Conservation (phyloP, 345 rosid species). For the Corymbia maculata region DNA sequence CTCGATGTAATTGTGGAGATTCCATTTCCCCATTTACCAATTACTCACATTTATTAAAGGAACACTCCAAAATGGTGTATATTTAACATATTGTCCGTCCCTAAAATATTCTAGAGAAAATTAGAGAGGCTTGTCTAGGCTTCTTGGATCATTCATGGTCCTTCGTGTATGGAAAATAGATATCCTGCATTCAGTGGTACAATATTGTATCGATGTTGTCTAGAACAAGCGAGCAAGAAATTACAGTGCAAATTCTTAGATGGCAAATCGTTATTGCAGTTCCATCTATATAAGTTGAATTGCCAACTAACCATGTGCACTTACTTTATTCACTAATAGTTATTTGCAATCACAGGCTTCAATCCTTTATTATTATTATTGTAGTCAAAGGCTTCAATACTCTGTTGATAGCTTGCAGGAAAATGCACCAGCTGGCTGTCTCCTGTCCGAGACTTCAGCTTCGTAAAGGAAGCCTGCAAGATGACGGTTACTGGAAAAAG, state of each 20-base stretch:
- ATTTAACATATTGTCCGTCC: neutral
- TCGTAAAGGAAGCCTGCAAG: neutral
- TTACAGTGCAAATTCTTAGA: neutral
- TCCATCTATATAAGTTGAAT: neutral
- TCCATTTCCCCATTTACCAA: too few species aligned
- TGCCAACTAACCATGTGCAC: neutral
- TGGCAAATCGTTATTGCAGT: neutral
- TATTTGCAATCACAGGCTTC: neutral
- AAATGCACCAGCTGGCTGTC: neutral
- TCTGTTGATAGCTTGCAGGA: neutral
- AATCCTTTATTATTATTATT: neutral
- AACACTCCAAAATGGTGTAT: too few species aligned
- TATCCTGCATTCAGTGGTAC: neutral
- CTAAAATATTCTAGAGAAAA: too few species aligned
- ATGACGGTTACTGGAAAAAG: neutral
- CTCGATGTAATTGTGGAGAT: too few species aligned
- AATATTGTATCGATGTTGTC: neutral
- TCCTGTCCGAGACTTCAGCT: neutral
- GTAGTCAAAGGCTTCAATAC: neutral
- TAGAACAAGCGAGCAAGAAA: neutral
- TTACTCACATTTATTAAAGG: too few species aligned
- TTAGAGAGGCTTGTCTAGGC: rapidly evolving
- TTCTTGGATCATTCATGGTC: neutral
- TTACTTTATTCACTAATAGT: neutral
- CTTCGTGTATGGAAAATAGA: too few species aligned